Evolutionary conservation across 495 filamentous ascomycete species (phyloP).

Genomic region (Aspergillus nanangensis): DNA sequence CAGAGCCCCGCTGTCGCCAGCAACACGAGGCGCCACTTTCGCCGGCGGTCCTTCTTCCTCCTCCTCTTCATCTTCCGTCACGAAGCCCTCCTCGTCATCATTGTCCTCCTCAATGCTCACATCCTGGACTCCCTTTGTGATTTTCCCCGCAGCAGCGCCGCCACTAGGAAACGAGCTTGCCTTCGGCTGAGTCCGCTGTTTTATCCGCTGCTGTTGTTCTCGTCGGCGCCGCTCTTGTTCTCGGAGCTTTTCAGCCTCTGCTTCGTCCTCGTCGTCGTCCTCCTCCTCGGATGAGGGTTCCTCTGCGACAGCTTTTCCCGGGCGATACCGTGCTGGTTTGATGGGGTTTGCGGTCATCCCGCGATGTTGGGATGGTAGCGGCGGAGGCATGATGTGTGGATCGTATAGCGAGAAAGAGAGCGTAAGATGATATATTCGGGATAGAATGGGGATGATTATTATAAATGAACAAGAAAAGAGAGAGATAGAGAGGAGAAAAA

Average conservation of each 20-base stretch:
- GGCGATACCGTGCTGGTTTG: conserved; percentile 71
- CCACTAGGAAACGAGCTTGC: conserved; percentile 55
- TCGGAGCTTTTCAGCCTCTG: conserved; percentile 27
- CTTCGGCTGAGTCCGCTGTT: conserved; percentile 54
- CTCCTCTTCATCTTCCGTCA: conserved; percentile 64
- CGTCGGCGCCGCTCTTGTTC: conserved; percentile 32
- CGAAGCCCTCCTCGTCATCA: conserved; percentile 67
- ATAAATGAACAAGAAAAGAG: no score
- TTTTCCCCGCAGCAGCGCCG: conserved; percentile 34
- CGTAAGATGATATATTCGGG: not conserved
- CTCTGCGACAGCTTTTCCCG: conserved; percentile 73
- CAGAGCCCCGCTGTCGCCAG: conserved; percentile 4
- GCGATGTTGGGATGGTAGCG: conserved; percentile 50
- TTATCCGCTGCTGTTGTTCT: conserved; percentile 25
- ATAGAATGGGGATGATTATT: not conserved
- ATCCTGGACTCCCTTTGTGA: conserved; percentile 22
- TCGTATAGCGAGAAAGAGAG: not conserved
- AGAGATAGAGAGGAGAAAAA: no score
- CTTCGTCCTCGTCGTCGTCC: conserved; percentile 55
- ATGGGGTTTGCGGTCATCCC: conserved; percentile 93
- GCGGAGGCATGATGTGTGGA: conserved; percentile 59
- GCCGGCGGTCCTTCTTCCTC: conserved; percentile 37
- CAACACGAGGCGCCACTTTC: conserved; percentile 28
- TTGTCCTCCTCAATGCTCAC: conserved; percentile 26
- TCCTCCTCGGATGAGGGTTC: conserved; percentile 60